Conservation (phyloP, 2,329 filamentous ascomycete genomes). For the Nakataea oryzae region DNA sequence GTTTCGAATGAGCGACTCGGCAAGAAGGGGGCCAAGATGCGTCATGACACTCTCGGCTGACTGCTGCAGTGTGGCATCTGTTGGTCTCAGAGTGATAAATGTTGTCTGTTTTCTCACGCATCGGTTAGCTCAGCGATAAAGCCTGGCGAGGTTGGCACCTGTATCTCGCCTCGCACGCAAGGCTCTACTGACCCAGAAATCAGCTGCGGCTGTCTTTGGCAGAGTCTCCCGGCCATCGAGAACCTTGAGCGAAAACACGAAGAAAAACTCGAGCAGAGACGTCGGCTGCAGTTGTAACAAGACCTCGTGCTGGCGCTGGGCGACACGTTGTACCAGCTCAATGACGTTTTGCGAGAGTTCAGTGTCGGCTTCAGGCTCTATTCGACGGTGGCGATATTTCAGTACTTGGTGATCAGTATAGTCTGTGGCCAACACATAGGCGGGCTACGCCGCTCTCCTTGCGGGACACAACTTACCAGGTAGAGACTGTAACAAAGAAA, state of each 20-base stretch:
- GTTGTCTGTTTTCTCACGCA: conserved; percentile 27
- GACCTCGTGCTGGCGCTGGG: conserved; percentile 49
- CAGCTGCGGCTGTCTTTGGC: conserved; percentile 62
- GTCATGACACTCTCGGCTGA: conserved; percentile 38
- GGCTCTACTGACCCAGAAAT: conserved; percentile 56
- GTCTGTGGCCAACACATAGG: neutral
- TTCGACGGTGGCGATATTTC: neutral
- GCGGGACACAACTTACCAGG: conserved; percentile 32
- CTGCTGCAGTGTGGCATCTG: conserved; percentile 29
- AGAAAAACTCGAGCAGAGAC: conserved; percentile 52
- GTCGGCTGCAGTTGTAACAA: conserved; percentile 47
- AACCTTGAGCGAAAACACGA: conserved; percentile 61
- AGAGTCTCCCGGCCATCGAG: conserved; percentile 63
- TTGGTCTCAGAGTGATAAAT: conserved; percentile 38
- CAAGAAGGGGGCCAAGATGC: conserved; percentile 51
- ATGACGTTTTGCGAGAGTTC: conserved; percentile 66
- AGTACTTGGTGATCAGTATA: conserved; percentile 1
- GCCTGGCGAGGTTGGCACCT: neutral
- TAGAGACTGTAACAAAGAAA: conserved; percentile 52
- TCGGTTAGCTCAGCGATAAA: neutral
- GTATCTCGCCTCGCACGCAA: neutral
- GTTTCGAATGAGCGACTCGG: conserved; percentile 50
- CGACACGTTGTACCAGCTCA: conserved; percentile 56
- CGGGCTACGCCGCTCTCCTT: neutral
- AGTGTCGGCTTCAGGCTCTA: conserved; percentile 51